A percentile compares a stretch with the other conserved stretches of the same genome.
These are phyloP conservation scores for Tolypocladium pustulatum DNA, from an alignment of 2,329 filamentous ascomycete species.

Conservation along the genomic window DNA sequence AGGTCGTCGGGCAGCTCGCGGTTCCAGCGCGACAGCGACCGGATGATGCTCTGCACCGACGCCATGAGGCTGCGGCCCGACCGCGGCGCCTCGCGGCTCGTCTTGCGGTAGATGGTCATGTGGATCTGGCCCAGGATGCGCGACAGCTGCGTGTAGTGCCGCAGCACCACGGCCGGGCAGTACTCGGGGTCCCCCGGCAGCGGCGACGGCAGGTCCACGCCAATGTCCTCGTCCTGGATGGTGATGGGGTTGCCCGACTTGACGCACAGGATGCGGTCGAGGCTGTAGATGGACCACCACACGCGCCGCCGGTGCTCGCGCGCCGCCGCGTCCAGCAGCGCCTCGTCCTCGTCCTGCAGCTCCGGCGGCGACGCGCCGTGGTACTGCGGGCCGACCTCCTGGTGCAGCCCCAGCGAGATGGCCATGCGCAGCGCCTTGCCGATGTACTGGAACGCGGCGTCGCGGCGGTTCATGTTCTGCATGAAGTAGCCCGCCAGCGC, in stretches of 20 bases:
- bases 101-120: slow-evolving; percentile 36
- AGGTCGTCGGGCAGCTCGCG: slow-evolving; percentile 34
- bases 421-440: slow-evolving; percentile 46
- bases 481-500: slow-evolving; percentile 45
- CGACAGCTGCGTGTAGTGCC: slow-evolving; percentile 41
- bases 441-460: slow-evolving; percentile 44
- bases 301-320: slow-evolving; percentile 39
- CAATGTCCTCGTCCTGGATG: slow-evolving; percentile 43
- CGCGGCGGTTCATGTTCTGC: slow-evolving; percentile 44
- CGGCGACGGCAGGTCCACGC: slow-evolving; percentile 20
- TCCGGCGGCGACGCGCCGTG: background rate
- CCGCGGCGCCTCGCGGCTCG: slow-evolving; percentile 19
- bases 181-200: slow-evolving; percentile 26
- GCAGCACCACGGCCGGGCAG: slow-evolving; percentile 35
- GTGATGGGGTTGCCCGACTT: slow-evolving; percentile 45
- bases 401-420: slow-evolving; percentile 44
- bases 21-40: slow-evolving; percentile 38
- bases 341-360: slow-evolving; percentile 5
- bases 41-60: slow-evolving; percentile 39
- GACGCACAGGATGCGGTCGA: slow-evolving; percentile 41
- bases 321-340: slow-evolving; percentile 24
- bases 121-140: slow-evolving; percentile 38
- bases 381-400: slow-evolving; percentile 29
- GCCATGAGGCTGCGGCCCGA: slow-evolving; percentile 35
- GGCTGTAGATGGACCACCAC: slow-evolving; percentile 47